Base-by-base conservation (phyloP, 768 basidiomycete genomes). In the Lactifluus volemus region DNA sequence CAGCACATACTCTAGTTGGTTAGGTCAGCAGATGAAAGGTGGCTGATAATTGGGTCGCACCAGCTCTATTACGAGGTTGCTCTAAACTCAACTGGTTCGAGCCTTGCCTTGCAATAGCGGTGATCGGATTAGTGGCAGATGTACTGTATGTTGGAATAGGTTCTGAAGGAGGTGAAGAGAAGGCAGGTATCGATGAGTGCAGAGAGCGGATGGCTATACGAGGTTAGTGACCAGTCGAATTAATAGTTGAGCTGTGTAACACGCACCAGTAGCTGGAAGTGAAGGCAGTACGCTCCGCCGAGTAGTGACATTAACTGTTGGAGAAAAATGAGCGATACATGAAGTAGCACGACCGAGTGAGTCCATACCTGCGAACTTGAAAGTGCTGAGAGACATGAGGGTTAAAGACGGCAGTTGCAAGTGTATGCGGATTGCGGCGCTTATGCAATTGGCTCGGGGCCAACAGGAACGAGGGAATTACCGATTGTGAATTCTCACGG, bases 31-130 rank as follows among this genome's bases (percentile, higher is more conserved):
- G 57, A 14, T 14, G 25, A 21, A 38, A n/a, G n/a, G n/a, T 25
- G 30, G 10, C 11, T 32, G 52, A 29, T 25, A 54, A 8, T 29
- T 25, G 32, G 32, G 30, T 4, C 78, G 68, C 71, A 91, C 93
- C 93, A 68, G 89, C 92, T 73, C 82, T 88, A 75, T 98, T 98
- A 71, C 81, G 80, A 12, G 96, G 96, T 19, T 84, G 86, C 77
- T 94, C 88, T 59, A 98, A 77, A 70, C 89, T 91, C 60, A 82
- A 78, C 70, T 95, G 92, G 67, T 91, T 91, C 34, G 89, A 92
- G 51, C 84, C 89, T 48, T 79, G 80, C 70, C 87, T 81, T 11
- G 93, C 93, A 52, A 92, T 73, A 14, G 76, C 73, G 6, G 91
- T 92, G 64, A 84, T 78, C 12, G 88, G 88, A 61, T 81, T 78